Evolutionary conservation across 257 asterid species (phyloP).

Genomic region (Fraxinus americana): DNA sequence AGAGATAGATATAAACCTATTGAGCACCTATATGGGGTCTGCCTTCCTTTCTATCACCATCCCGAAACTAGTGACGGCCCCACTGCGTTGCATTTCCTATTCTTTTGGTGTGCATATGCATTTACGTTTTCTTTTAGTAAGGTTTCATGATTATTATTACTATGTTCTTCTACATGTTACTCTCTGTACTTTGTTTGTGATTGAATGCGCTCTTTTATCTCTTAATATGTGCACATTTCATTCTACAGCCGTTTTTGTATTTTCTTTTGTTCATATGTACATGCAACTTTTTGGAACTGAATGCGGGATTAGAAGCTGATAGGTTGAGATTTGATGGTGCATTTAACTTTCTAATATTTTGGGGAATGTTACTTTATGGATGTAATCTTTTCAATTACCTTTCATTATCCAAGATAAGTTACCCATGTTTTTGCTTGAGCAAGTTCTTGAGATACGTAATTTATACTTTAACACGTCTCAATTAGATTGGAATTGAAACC

Average conservation of each 20-base stretch:
- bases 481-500: neutral
- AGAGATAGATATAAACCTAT: too few relatives aligned
- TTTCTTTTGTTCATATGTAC: neutral
- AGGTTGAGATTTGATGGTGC: neutral
- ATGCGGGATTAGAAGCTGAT: slow-evolving; percentile 8
- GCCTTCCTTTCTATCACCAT: neutral
- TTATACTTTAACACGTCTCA: neutral
- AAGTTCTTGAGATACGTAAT: neutral
- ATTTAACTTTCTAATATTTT: slow-evolving; percentile 9
- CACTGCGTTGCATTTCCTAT: neutral
- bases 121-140: neutral
- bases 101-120: neutral
- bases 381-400: neutral
- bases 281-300: slow-evolving; percentile 1
- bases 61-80: neutral
- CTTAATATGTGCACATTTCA: neutral
- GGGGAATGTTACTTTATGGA: neutral
- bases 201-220: neutral
- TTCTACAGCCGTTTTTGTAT: neutral
- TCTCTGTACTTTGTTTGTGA: neutral
- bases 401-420: neutral
- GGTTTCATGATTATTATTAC: neutral
- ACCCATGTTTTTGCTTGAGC: neutral
- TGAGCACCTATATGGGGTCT: neutral
- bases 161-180: neutral